phyloP scores from a whole-genome alignment of 2,329 filamentous ascomycete species.

The Thyridium curvatum region DNA sequence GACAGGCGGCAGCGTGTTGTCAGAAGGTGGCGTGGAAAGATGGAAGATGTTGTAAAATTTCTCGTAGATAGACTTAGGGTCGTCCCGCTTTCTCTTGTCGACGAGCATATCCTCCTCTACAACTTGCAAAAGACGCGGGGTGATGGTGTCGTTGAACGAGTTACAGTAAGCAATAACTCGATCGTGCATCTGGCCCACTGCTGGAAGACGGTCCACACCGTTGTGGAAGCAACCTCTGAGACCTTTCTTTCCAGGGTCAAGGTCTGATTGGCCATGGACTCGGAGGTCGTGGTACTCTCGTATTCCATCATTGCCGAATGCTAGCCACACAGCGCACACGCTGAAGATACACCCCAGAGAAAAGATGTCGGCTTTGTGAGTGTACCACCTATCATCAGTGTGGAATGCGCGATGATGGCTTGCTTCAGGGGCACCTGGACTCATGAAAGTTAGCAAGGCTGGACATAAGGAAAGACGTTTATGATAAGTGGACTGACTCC shows the following conservation, averaged over 20 bases:
- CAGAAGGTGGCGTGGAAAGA: too few species aligned
- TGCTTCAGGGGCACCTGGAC: slow-evolving; percentile 8
- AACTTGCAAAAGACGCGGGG: too few species aligned
- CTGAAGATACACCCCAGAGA: slow-evolving; percentile 10
- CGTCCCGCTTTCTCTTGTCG: too few species aligned
- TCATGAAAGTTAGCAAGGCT: neutral
- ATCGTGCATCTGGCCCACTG: slow-evolving; percentile 9
- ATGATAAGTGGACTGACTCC: slow-evolving; percentile 4
- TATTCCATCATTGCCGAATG: slow-evolving; percentile 5
- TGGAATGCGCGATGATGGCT: slow-evolving; percentile 7
- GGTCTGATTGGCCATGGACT: slow-evolving; percentile 1
- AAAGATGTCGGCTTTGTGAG: slow-evolving; percentile 10
- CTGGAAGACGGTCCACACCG: slow-evolving; percentile 1
- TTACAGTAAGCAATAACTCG: too few species aligned
- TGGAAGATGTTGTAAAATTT: too few species aligned
- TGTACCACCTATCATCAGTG: slow-evolving; percentile 5
- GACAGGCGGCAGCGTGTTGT: too few species aligned
- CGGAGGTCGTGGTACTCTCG: slow-evolving; percentile 6
- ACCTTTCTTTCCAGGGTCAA: slow-evolving; percentile 2
- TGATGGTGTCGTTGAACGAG: too few species aligned
- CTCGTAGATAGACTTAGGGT: too few species aligned
- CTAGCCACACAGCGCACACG: slow-evolving; percentile 9
- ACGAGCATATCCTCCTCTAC: slow-evolving; percentile 11
- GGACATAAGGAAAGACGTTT: neutral
- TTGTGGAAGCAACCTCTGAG: slow-evolving; percentile 11